These are phyloP conservation scores for Themeda triandra DNA, from an alignment of 176 grass and related monocot genomes.

Conservation along the genomic window DNA sequence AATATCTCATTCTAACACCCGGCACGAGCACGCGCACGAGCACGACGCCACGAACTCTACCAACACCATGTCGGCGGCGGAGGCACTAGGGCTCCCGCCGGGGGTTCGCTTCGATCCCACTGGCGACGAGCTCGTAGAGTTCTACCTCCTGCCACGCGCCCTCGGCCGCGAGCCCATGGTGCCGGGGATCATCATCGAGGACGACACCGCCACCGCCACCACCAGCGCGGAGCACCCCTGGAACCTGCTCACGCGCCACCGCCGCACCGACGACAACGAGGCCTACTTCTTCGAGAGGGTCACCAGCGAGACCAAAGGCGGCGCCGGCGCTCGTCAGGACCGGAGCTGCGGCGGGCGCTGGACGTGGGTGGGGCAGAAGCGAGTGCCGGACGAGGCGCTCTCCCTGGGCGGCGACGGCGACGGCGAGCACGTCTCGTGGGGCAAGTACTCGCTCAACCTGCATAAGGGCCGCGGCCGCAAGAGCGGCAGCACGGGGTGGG, in stretches of 20 bases:
- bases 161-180: not conserved
- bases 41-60: too few species aligned
- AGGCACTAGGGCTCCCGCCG: not conserved
- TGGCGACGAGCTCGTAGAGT: not conserved
- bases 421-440: constrained; percentile 1
- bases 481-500: constrained; percentile 28
- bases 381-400: not conserved
- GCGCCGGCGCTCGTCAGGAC: not conserved
- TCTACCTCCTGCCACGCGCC: not conserved
- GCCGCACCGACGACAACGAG: not conserved
- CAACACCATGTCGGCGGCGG: not conserved
- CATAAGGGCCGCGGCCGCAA: not conserved
- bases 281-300: constrained; percentile 23
- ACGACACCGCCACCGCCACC: not conserved
- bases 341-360: not conserved
- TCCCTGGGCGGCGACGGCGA: not conserved
- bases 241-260: constrained; percentile 11
- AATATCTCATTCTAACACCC: too few species aligned
- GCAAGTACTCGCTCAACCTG: constrained; percentile 14
- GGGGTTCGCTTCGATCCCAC: not conserved
- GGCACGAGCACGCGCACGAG: too few species aligned
- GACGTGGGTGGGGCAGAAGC: constrained; percentile 12
- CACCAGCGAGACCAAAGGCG: too few species aligned
- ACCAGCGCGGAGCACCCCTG: not conserved
- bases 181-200: constrained; percentile 2